phyloP scores from a whole-genome alignment of 108 stramenopile species.

The Conticribra weissflogii region DNA sequence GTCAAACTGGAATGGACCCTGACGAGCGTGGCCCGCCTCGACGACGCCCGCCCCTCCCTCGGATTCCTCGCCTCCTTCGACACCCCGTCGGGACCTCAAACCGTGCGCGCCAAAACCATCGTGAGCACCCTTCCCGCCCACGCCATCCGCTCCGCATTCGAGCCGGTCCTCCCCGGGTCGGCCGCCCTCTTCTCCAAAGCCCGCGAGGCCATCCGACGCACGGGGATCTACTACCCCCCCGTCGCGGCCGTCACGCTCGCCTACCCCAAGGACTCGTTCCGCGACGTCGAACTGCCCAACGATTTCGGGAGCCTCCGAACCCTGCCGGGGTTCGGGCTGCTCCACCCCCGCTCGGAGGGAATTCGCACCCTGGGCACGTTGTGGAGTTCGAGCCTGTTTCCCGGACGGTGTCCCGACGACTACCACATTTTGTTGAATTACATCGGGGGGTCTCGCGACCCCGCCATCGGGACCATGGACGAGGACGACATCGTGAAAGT shows the following conservation, averaged over 20 bases:
- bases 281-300: slow-evolving; percentile 78
- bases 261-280: slow-evolving; percentile 92
- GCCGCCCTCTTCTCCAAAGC: slow-evolving; percentile 70
- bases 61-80: slow-evolving; percentile 75
- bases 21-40: slow-evolving; percentile 46
- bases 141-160: slow-evolving; percentile 59
- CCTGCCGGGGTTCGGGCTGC: slow-evolving; percentile 91
- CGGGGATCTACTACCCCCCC: slow-evolving; percentile 91
- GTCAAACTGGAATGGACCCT: slow-evolving; percentile 78
- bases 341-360: slow-evolving; percentile 87
- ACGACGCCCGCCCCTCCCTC: slow-evolving; percentile 20
- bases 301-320: slow-evolving; percentile 76
- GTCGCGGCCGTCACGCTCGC: slow-evolving; percentile 93
- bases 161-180: slow-evolving; percentile 79
- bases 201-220: slow-evolving; percentile 56
- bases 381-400: slow-evolving; percentile 95
- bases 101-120: slow-evolving; percentile 65
- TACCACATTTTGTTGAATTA: slow-evolving; percentile 92
- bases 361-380: slow-evolving; percentile 92
- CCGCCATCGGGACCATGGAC: slow-evolving; percentile 78
- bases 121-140: slow-evolving; percentile 87
- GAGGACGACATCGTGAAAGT: slow-evolving; percentile 87
- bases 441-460: slow-evolving; percentile 95
- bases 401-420: slow-evolving; percentile 85
- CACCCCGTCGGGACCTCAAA: slow-evolving; percentile 67